Evolutionary conservation across 345 rosid genomes (phyloP), one percentile per base, ranked within the genome.

Genomic region (Xanthoceras sorbifolium): DNA sequence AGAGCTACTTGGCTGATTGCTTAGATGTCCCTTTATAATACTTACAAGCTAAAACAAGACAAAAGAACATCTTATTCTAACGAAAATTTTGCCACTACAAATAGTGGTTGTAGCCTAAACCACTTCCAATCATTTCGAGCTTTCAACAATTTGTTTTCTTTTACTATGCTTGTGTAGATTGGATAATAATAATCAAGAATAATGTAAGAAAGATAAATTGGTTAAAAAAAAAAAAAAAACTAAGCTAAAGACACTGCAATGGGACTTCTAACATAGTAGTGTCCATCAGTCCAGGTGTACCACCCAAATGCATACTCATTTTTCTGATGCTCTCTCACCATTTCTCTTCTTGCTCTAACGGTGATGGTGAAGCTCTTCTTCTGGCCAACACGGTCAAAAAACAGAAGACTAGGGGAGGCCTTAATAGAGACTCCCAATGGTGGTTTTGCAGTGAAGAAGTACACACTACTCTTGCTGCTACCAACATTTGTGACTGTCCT

Each of bases 401-500:
- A 34, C 80, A 95, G 61, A 44, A 80, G 22, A 42, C 69, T 83
- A 0, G 98, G 99, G n/a, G 34, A 57, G 3, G 91, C 88, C 71
- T 70, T 59, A 14, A 92, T 76, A 1, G 80, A 42, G 32, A 90
- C 81, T 34, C 96, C 94, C 6, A 1, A 0, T 4, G 99, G 98
- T 3, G 87, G 80, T 62, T 67, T 52, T 15, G 80, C 79, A 0
- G 11, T 67, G 62, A 89, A 88, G 71, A 78, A 54, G 52, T 95
- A 95, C 0, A 61, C 82, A 60, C 84, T 84, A 0, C 77, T 78
- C 9, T 44, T n/a, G 28, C 52, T 20, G 28, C 76, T 65, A 9
- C 92, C 90, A 46, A 92, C 97, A 78, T 90, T 91, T 3, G 93
- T 95, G 38, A 95, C 97, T 3, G 87, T 90, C 78, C 98, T 84